Percentiles rank a stretch among this genome's conserved stretches.
These are phyloP conservation scores for Coniferiporia weirii DNA, from an alignment of 1,284 basidiomycete species.

Conservation along the genomic window DNA sequence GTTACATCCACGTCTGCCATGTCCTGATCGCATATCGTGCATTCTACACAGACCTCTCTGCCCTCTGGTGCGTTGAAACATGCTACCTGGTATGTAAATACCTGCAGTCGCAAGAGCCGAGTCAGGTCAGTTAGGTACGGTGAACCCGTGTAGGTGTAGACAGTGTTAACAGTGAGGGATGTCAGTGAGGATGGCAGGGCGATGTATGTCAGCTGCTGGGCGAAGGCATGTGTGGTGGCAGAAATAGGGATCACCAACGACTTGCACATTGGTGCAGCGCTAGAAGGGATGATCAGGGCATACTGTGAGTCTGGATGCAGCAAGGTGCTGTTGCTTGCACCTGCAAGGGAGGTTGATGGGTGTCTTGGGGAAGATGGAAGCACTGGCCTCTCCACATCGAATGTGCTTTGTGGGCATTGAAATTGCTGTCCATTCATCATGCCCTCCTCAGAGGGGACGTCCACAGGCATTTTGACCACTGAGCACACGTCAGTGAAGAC, in stretches of 20 bases:
- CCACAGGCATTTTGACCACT: constrained; percentile 1
- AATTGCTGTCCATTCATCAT: constrained; percentile 2
- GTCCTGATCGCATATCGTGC: constrained; percentile 98
- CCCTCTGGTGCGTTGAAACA: constrained; percentile 9
- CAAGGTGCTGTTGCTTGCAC: not conserved
- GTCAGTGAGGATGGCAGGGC: constrained; percentile 47
- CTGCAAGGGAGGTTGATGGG: constrained; percentile 3
- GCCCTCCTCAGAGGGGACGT: constrained; percentile 4
- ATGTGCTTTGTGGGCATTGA: not conserved
- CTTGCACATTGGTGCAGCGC: constrained; percentile 10
- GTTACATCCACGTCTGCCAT: constrained; percentile 94
- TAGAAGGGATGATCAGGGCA: constrained; percentile 5
- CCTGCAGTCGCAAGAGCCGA: constrained; percentile 18
- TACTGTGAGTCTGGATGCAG: constrained; percentile 6
- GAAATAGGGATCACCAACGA: constrained; percentile 29
- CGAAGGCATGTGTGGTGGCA: constrained; percentile 57
- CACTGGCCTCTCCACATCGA: not conserved
- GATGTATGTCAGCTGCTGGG: constrained; percentile 73
- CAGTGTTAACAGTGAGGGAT: constrained; percentile 48
- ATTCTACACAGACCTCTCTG: constrained; percentile 94
- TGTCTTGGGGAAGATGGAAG: constrained; percentile 2
- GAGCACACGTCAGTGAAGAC: constrained; percentile 8
- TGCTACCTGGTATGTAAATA: not conserved
- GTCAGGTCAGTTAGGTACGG: constrained; percentile 29
- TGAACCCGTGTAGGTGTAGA: constrained; percentile 35